Evolutionary conservation across 2,329 filamentous ascomycete species (phyloP), one percentile per base, ranked within the genome.

Genomic region (Amylocarpus encephaloides): DNA sequence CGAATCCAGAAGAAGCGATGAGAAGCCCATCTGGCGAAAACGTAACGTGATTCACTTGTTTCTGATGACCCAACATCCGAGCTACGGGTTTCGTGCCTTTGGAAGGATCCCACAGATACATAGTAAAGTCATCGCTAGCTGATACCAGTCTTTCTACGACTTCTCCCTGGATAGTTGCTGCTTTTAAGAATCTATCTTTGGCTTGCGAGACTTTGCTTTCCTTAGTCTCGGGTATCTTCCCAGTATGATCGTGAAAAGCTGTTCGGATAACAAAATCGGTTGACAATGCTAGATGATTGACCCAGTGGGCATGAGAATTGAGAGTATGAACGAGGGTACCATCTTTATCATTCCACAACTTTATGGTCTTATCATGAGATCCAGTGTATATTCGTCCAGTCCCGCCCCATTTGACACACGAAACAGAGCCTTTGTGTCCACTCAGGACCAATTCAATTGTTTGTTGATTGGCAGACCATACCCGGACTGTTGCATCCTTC

Each of bases 341-440:
- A 56, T 85, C 83, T 35, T 77, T 76, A 1, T 87, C 80, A 62
- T 93, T 84, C 91, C 92, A 98, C 4, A 96, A 81, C 60, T 92
- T 90, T 59, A 97, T 81, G 1, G 85, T 92, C 73, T 94, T 94
- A 72, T 96, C 92, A 66, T 95, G 90, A 32, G 88, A 94, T 16
- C 80, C 81, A 6, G 86, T 89, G 71, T 93, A 95, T 56, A 95
- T 84, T 51, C 80, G 73, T 3, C 90, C 89, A 1, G 83, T 86
- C n/a, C 92, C 92, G 50, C 93, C 93, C 93, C 93, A 98, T 60
- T 85, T 84, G 3, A 97, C 89, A 66, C 91, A 96, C 41, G 86
- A 90, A 13, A 97, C 88, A 43, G 83, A 88, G 40, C 83, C 84
- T 71, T 90, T 93, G 73, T 98, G 93, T 2, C 92, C 92, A 5